Percentiles rank a stretch among this genome's conserved stretches.
These are phyloP conservation scores for Colletotrichum aenigma DNA, from an alignment of 2,329 filamentous ascomycete species.

Conservation along the genomic window DNA sequence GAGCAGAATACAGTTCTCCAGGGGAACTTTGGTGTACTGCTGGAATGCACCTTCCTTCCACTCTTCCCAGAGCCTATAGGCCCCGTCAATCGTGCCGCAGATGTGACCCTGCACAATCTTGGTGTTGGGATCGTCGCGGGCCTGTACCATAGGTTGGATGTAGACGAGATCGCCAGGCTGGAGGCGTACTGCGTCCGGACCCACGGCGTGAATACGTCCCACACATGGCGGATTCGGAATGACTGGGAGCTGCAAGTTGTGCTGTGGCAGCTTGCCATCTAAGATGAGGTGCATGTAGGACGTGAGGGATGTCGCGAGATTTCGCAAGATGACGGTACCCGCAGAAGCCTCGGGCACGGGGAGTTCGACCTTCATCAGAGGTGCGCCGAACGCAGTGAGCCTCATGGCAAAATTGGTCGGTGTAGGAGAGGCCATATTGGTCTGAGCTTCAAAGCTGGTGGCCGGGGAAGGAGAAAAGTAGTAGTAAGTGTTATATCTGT, in stretches of 20 bases:
- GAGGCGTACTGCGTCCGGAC: constrained; percentile 34
- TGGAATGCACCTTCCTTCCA: constrained; percentile 37
- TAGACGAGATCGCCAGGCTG: constrained; percentile 36
- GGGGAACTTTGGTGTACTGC: constrained; percentile 30
- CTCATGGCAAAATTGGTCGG: not conserved
- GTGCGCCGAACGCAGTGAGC: not conserved
- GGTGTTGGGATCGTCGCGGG: constrained; percentile 31
- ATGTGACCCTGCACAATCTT: constrained; percentile 32
- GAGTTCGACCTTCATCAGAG: not conserved
- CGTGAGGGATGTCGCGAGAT: not conserved
- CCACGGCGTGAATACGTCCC: constrained; percentile 36
- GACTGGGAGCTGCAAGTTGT: constrained; percentile 24
- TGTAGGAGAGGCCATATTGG: not conserved
- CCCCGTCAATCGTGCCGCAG: constrained; percentile 24
- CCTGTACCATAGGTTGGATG: constrained; percentile 30
- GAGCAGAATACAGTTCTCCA: constrained; percentile 36
- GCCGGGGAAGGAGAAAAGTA: not conserved
- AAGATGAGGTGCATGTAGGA: not conserved
- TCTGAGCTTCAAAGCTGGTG: not conserved
- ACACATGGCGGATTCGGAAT: constrained; percentile 36
- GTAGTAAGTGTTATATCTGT: not conserved
- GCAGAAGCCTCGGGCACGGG: not conserved
- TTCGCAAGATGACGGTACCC: not conserved
- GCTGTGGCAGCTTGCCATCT: not conserved
- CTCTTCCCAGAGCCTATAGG: constrained; percentile 24